phyloP scores from a whole-genome alignment of 495 filamentous ascomycete species.

The Neurospora intermedia region DNA sequence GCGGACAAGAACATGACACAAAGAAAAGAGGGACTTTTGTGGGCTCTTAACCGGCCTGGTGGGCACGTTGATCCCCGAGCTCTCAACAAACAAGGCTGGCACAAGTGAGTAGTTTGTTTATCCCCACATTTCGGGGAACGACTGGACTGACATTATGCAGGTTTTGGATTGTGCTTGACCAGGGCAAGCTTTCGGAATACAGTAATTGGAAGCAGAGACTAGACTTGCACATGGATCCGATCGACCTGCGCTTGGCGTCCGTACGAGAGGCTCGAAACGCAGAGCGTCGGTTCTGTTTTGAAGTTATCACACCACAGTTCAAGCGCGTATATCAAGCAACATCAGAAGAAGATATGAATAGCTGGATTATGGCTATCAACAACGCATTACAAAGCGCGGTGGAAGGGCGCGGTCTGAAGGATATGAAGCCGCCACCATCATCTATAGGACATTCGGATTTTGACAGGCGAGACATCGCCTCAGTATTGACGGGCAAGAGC shows the following conservation, averaged over 20 bases:
- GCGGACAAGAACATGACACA: constrained; percentile 42
- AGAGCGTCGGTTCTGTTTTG: constrained; percentile 94
- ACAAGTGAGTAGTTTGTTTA: constrained; percentile 62
- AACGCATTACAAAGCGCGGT: constrained; percentile 94
- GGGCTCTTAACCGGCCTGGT: constrained; percentile 87
- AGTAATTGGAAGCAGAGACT: constrained; percentile 98
- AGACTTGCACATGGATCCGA: constrained; percentile 95
- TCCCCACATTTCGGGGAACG: background rate
- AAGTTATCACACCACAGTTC: constrained; percentile 94
- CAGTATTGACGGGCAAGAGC: constrained; percentile 88
- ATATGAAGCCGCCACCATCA: constrained; percentile 28
- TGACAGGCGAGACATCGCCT: constrained; percentile 72
- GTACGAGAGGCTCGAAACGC: constrained; percentile 90
- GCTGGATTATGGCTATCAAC: constrained; percentile 93
- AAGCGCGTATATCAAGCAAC: constrained; percentile 97
- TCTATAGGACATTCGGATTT: constrained; percentile 40
- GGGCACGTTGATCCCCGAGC: constrained; percentile 92
- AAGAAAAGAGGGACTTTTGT: constrained; percentile 83
- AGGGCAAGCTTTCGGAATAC: constrained; percentile 93
- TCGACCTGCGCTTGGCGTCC: constrained; percentile 92
- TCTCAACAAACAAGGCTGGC: constrained; percentile 95
- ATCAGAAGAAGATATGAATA: constrained; percentile 95
- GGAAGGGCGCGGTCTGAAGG: constrained; percentile 58
- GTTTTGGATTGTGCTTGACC: constrained; percentile 97
- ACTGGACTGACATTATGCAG: constrained; percentile 33